Evolutionary conservation across 1,139 yeast genomes (phyloP).

Genomic region (Nakaseomyces delphensis): DNA sequence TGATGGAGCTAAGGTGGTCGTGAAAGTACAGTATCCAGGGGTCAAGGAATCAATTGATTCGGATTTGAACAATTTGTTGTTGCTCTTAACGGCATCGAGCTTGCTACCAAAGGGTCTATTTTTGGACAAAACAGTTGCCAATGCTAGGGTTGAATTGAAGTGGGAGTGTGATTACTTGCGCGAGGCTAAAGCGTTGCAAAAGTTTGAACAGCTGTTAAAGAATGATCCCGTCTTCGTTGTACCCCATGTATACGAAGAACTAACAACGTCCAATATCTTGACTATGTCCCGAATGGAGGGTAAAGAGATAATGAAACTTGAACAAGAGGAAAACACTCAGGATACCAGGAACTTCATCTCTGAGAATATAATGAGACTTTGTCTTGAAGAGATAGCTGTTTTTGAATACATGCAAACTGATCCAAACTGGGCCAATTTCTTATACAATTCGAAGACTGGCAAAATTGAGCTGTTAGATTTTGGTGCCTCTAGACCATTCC

Average conservation of each 20-base stretch:
- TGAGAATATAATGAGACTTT: conserved; percentile 74
- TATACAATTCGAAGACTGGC: conserved; percentile 57
- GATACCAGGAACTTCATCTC: conserved; percentile 74
- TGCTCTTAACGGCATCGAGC: conserved; percentile 78
- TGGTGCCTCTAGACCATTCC: conserved; percentile 86
- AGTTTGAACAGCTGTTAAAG: conserved; percentile 51
- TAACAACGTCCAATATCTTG: conserved; percentile 73
- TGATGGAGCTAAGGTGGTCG: conserved; percentile 67
- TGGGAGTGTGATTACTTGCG: conserved; percentile 97
- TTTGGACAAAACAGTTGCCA: conserved; percentile 83
- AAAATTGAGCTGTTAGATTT: conserved; percentile 83
- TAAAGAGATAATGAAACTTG: conserved; percentile 67
- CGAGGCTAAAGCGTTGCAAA: conserved; percentile 72
- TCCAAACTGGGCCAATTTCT: conserved; percentile 98
- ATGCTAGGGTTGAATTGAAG: conserved; percentile 84
- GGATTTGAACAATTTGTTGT: conserved; percentile 74
- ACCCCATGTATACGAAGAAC: conserved; percentile 69
- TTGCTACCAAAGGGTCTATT: conserved; percentile 87
- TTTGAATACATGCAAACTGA: conserved; percentile 96
- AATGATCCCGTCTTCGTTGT: conserved; percentile 68
- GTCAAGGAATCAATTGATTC: conserved; percentile 89
- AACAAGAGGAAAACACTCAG: conserved; percentile 48
- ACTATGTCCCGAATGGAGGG: conserved; percentile 91
- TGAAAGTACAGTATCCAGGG: conserved; percentile 97
- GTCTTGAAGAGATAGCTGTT: conserved; percentile 73